A percentile compares a stretch with the other conserved stretches of the same genome.
Evolutionary conservation across 2,329 filamentous ascomycete genomes (phyloP).

Genomic region (Cladosporium sp.): DNA sequence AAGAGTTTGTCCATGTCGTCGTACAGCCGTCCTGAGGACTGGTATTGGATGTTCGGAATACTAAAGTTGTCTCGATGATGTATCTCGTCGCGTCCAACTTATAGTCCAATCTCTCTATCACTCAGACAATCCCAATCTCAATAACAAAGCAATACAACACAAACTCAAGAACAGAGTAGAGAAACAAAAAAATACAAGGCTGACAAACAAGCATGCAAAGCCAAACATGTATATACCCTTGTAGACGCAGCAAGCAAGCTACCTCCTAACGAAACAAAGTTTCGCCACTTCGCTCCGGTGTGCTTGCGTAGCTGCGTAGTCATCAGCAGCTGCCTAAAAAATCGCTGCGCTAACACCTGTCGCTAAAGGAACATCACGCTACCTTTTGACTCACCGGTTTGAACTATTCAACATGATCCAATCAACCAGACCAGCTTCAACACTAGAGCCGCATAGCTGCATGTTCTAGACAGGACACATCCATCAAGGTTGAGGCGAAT

Average conservation of each 20-base stretch:
- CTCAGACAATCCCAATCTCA: background rate
- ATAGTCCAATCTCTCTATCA: background rate
- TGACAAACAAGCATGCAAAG: background rate
- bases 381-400: background rate
- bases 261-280: background rate
- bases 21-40: background rate
- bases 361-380: background rate
- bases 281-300: background rate
- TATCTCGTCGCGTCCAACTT: background rate
- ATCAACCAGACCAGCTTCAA: background rate
- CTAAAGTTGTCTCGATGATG: background rate
- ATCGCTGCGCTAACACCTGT: background rate
- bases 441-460: background rate
- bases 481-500: background rate
- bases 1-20: constrained; percentile 23
- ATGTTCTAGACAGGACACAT: background rate
- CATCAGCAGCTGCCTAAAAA: background rate
- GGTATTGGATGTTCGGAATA: background rate
- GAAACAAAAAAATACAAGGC: background rate
- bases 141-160: background rate
- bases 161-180: background rate
- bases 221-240: background rate
- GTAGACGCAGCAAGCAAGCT: background rate
- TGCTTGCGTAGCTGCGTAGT: background rate
- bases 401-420: background rate